Evolutionary conservation across 2,329 filamentous ascomycete genomes (phyloP).

Genomic region (Aspergillus sp.): DNA sequence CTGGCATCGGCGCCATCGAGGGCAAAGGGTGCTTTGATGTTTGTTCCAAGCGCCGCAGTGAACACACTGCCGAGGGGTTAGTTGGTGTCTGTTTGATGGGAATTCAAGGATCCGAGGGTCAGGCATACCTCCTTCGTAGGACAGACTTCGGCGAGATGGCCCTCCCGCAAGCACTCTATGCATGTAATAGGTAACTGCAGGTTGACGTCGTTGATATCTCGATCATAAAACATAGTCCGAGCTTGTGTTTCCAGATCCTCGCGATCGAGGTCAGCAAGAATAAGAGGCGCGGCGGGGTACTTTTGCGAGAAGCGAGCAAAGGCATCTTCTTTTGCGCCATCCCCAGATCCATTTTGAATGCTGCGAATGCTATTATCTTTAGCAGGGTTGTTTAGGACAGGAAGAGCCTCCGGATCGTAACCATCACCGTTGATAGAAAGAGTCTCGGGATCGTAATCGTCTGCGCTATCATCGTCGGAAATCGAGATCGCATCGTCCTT

Average conservation of each 20-base stretch:
- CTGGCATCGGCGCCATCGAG: constrained; percentile 46
- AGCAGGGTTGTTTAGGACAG: constrained; percentile 12
- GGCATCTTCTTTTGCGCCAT: constrained; percentile 39
- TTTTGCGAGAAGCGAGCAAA: constrained; percentile 38
- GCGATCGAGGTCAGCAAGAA: constrained; percentile 43
- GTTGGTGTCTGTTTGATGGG: neutral
- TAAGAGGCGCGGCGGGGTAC: constrained; percentile 39
- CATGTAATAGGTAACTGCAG: constrained; percentile 48
- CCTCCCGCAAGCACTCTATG: constrained; percentile 46
- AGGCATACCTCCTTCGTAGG: constrained; percentile 46
- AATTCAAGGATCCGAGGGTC: neutral
- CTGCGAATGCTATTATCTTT: constrained; percentile 20
- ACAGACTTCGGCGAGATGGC: constrained; percentile 50
- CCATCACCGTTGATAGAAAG: constrained; percentile 20
- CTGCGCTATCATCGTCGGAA: neutral
- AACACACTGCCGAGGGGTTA: constrained; percentile 37
- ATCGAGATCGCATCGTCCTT: constrained; percentile 13
- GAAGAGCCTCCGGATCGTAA: constrained; percentile 29
- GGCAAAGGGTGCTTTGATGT: constrained; percentile 47
- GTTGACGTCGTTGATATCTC: constrained; percentile 43
- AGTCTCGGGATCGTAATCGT: neutral
- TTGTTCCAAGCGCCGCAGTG: constrained; percentile 49
- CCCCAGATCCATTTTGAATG: constrained; percentile 3
- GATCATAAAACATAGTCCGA: constrained; percentile 46
- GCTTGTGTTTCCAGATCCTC: constrained; percentile 47